Conservation (phyloP, 768 basidiomycete genomes). For the Rhodosporidiobolus odoratus region DNA sequence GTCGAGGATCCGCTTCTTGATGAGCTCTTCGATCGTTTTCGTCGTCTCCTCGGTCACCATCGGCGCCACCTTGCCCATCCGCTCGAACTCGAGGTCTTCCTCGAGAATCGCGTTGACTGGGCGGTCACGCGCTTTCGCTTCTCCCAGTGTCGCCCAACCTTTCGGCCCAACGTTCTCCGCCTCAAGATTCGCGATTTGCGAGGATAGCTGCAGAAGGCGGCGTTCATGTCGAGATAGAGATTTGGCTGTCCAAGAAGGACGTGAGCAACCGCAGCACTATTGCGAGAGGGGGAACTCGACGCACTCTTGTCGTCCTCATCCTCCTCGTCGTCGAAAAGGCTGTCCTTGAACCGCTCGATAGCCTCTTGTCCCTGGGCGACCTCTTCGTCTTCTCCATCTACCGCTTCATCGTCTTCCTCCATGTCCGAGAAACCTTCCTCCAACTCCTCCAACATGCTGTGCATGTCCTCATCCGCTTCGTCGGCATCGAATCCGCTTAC, state of each 20-base stretch:
- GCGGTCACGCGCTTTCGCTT: slow-evolving; percentile 71
- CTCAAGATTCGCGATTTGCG: slow-evolving; percentile 77
- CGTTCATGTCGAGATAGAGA: slow-evolving; percentile 69
- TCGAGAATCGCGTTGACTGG: slow-evolving; percentile 88
- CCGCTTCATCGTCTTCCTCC: slow-evolving; percentile 41
- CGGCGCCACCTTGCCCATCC: slow-evolving; percentile 76
- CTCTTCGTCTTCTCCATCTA: slow-evolving; percentile 43
- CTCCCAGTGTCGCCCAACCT: slow-evolving; percentile 88
- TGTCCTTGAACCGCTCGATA: slow-evolving; percentile 67
- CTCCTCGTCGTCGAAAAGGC: slow-evolving; percentile 71
- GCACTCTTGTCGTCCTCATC: slow-evolving; percentile 46
- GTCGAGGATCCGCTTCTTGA: slow-evolving; percentile 81
- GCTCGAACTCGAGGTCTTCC: slow-evolving; percentile 92
- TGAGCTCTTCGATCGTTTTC: slow-evolving; percentile 73
- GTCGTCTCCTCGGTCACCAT: slow-evolving; percentile 84
- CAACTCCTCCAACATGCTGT: background rate
- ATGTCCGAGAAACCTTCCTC: background rate
- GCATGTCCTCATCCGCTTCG: slow-evolving; percentile 38
- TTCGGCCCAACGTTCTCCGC: slow-evolving; percentile 79
- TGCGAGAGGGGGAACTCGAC: slow-evolving; percentile 5
- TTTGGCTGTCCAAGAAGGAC: background rate
- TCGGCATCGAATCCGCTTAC: no score
- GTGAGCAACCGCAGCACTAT: background rate
- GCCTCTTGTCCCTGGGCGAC: slow-evolving; percentile 44
- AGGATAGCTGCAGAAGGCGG: slow-evolving; percentile 64